Percentiles rank a stretch among this genome's conserved stretches.
Conservation (phyloP, 495 filamentous ascomycete species). For the Penicillium paxilli region DNA sequence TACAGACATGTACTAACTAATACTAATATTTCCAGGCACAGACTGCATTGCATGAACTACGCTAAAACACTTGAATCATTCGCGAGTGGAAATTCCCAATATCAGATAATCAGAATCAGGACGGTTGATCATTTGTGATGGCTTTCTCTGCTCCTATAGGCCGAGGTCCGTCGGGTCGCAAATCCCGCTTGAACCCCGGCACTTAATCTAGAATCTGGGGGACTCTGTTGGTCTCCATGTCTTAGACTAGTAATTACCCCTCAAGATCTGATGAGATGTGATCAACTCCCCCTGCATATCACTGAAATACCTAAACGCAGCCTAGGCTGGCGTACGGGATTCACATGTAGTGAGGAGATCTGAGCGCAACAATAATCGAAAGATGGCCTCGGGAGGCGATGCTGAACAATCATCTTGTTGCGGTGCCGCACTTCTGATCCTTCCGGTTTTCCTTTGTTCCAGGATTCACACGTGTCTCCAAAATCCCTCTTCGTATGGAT, state of each 20-base stretch:
- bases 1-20: too few species aligned
- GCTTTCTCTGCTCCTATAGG: not conserved
- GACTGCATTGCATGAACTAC: too few species aligned
- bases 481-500: not conserved
- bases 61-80: too few species aligned
- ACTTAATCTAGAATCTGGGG: not conserved
- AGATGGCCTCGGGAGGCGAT: not conserved
- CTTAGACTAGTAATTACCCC: not conserved
- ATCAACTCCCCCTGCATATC: not conserved
- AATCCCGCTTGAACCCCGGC: not conserved
- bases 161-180: not conserved
- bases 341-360: slow-evolving; percentile 11
- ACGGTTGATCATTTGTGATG: not conserved
- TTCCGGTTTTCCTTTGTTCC: not conserved
- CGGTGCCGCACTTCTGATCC: not conserved
- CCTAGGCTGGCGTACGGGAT: not conserved
- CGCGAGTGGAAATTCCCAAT: too few species aligned
- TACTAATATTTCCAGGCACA: too few species aligned
- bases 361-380: slow-evolving; percentile 9
- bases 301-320: not conserved
- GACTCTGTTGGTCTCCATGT: not conserved
- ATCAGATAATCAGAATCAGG: too few species aligned
- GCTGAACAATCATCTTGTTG: not conserved
- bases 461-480: not conserved
- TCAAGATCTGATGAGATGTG: not conserved